Percentiles rank a stretch among this genome's conserved stretches.
These are phyloP conservation scores for Suhomyces bribrorum DNA, from an alignment of 1,139 yeast species.

Conservation along the genomic window DNA sequence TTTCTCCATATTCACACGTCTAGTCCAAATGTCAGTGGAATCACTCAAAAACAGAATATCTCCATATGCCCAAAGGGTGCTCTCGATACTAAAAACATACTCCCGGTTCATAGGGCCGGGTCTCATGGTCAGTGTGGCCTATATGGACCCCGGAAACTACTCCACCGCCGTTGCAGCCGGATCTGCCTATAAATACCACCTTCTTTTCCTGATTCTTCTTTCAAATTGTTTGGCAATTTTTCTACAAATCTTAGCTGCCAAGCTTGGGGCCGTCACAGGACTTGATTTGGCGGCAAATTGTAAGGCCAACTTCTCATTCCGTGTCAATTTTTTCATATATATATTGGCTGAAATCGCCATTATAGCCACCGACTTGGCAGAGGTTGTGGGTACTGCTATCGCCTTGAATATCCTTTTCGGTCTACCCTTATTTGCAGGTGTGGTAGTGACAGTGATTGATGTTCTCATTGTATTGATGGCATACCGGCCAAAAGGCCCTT, in stretches of 20 bases:
- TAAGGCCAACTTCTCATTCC: constrained; percentile 66
- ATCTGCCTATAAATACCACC: constrained; percentile 79
- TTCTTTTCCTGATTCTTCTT: constrained; percentile 75
- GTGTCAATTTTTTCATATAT: constrained; percentile 59
- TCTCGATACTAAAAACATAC: constrained; percentile 45
- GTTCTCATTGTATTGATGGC: constrained; percentile 84
- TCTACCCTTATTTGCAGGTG: constrained; percentile 79
- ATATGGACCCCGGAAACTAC: constrained; percentile 97
- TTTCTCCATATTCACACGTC: not conserved
- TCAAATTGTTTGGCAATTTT: constrained; percentile 88
- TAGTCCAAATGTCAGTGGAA: not conserved
- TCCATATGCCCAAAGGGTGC: not conserved
- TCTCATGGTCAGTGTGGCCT: constrained; percentile 90
- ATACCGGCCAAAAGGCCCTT: constrained; percentile 84
- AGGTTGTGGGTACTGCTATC: constrained; percentile 83
- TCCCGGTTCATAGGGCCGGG: constrained; percentile 85
- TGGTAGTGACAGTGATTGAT: constrained; percentile 77
- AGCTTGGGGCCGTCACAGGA: constrained; percentile 84
- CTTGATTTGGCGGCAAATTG: constrained; percentile 81
- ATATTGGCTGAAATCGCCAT: constrained; percentile 72
- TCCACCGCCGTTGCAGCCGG: constrained; percentile 95
- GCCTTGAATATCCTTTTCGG: constrained; percentile 71
- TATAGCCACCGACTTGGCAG: constrained; percentile 88
- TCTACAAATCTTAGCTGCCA: constrained; percentile 79
- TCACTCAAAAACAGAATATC: not conserved